Evolutionary conservation across 1,284 basidiomycete genomes (phyloP), one percentile per base, ranked within the genome.

Genomic region (Cryptococcus sp.): DNA sequence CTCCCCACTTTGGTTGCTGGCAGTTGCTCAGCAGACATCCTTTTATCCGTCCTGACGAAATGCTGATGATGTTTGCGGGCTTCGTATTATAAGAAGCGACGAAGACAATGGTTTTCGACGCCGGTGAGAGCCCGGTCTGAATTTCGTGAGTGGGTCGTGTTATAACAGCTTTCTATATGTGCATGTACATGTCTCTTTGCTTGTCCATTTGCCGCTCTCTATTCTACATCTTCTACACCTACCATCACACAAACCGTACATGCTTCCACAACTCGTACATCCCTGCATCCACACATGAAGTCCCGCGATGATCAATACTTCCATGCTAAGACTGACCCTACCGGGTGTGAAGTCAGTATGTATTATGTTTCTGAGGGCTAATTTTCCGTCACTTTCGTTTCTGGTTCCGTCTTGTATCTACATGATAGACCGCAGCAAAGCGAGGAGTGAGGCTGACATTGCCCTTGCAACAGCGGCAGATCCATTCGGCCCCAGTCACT

Each of bases 301-400:
- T 35, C 72, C 68, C 58, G 55, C 30, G 74, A 76, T 73, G 66
- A 73, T 68, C 67, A 68, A 65, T 63, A 68, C 66, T 72, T 76
- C 74, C 72, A 76, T 76, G 74, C 74, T 76, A 75, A 76, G 61
- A 63, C 72, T 66, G 72, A 76, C 66, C 71, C 66, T 65, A 54
- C 60, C 58, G 70, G 68, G 70, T 45, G 41, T 74, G 74, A 76
- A 62, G 70, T 68, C 59, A 58, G 55, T 61, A 70, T 60, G 74
- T 75, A 68, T 68, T 74, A 71, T 13, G 8, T 35, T 35, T 35
- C 30, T 73, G 71, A 75, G 71, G 71, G 68, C 70, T 63, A 42
- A 50, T 50, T 51, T 47, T 15, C 42, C 30, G 19, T 45, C 35
- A 43, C 19, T 23, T 40, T 49, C 35, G 55, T 50, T 45, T 39